phyloP scores from a whole-genome alignment of 2,329 filamentous ascomycete species.

The Alternaria triticimaculans region DNA sequence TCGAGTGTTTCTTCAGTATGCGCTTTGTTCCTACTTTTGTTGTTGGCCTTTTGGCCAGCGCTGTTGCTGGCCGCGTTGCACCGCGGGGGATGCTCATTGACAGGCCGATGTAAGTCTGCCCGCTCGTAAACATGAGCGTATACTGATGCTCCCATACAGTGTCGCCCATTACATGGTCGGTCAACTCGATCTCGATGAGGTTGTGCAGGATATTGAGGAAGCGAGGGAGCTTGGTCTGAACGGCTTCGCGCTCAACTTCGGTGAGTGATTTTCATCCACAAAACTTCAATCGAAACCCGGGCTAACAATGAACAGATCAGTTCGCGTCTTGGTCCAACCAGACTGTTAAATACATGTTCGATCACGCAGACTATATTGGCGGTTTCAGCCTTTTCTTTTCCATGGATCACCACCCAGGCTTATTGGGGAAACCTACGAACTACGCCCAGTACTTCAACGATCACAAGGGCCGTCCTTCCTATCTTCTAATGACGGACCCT shows the following conservation, averaged over 20 bases:
- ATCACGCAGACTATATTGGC: slow-evolving; percentile 32
- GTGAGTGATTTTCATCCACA: slow-evolving; percentile 10
- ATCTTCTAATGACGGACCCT: slow-evolving; percentile 34
- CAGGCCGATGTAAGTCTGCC: neutral
- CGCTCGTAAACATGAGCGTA: too few species aligned
- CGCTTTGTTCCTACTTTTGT: slow-evolving; percentile 6
- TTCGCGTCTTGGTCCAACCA: slow-evolving; percentile 33
- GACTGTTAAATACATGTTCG: slow-evolving; percentile 41
- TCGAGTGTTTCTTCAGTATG: neutral
- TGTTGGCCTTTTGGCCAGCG: slow-evolving; percentile 5
- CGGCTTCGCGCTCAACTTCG: slow-evolving; percentile 46
- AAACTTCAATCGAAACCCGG: neutral
- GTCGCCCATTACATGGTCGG: slow-evolving; percentile 37
- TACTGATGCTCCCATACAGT: slow-evolving; percentile 1
- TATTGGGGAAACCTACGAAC: slow-evolving; percentile 29
- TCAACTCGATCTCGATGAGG: slow-evolving; percentile 24
- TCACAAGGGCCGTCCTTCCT: slow-evolving; percentile 30
- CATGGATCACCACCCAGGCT: slow-evolving; percentile 3
- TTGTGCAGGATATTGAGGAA: slow-evolving; percentile 34
- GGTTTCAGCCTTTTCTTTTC: slow-evolving; percentile 47
- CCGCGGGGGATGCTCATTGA: neutral
- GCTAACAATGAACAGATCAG: slow-evolving; percentile 5
- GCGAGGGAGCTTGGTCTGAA: slow-evolving; percentile 42
- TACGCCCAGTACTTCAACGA: slow-evolving; percentile 35
- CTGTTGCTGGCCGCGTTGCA: slow-evolving; percentile 2